Percentiles rank a stretch among this genome's conserved stretches.
These are phyloP conservation scores for Jamesozyma rosinii DNA, from an alignment of 805 yeast species.

Conservation along the genomic window DNA sequence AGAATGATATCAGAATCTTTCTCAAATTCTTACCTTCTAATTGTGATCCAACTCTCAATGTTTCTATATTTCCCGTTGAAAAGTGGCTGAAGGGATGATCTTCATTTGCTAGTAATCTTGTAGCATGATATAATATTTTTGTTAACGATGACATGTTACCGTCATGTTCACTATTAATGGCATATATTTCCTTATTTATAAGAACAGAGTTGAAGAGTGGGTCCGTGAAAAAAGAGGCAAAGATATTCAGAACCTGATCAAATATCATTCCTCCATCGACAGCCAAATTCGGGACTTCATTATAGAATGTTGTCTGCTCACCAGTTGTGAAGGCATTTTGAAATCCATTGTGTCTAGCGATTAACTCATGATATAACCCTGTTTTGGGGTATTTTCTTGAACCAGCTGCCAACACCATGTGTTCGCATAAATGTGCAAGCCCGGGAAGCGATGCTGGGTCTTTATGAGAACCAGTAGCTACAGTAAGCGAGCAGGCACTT, in stretches of 20 bases:
- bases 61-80: constrained; percentile 53
- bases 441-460: constrained; percentile 71
- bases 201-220: constrained; percentile 41
- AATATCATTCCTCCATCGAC: constrained; percentile 33
- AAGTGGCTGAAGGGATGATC: constrained; percentile 51
- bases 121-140: constrained; percentile 51
- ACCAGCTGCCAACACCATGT: constrained; percentile 47
- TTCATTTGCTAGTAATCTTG: constrained; percentile 40
- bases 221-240: constrained; percentile 41
- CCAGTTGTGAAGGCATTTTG: constrained; percentile 64
- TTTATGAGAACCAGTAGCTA: constrained; percentile 70
- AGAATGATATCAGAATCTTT: constrained; percentile 34
- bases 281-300: constrained; percentile 45
- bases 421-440: constrained; percentile 85
- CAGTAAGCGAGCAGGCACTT: constrained; percentile 64
- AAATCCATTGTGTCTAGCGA: constrained; percentile 45
- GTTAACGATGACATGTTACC: constrained; percentile 38
- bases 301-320: constrained; percentile 54
- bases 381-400: constrained; percentile 46
- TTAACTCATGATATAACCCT: constrained; percentile 35
- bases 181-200: constrained; percentile 44
- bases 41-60: constrained; percentile 35
- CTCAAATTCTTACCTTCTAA: constrained; percentile 32
- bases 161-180: constrained; percentile 59
- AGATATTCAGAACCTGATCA: constrained; percentile 38